phyloP scores from a whole-genome alignment of 2,329 filamentous ascomycete species.

The Claviceps digitariae region DNA sequence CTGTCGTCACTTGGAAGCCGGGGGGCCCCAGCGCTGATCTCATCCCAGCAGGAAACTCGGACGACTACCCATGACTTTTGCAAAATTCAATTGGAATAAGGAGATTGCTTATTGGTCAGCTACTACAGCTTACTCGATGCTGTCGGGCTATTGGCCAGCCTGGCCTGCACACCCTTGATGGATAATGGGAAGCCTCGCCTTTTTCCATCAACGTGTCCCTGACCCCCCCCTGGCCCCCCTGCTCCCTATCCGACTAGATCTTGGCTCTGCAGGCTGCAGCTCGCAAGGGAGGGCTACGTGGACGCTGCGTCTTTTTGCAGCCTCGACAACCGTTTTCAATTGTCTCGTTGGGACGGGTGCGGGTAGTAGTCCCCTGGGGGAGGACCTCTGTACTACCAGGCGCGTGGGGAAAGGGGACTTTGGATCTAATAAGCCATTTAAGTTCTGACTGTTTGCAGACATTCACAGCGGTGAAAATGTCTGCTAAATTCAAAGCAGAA shows the following conservation, averaged over 20 bases:
- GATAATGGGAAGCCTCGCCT: background rate
- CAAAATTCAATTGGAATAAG: background rate
- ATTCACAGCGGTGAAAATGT: too few relatives aligned
- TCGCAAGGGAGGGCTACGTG: background rate
- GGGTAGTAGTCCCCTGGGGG: too few relatives aligned
- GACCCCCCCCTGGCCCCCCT: too few relatives aligned
- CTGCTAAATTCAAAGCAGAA: too few relatives aligned
- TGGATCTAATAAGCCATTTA: too few relatives aligned
- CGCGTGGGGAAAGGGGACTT: background rate
- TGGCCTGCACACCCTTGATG: background rate
- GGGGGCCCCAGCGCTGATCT: background rate
- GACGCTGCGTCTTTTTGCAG: background rate
- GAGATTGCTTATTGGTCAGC: background rate
- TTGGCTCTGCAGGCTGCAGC: background rate
- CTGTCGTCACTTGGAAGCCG: conserved; percentile 5
- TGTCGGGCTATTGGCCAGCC: background rate
- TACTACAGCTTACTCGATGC: background rate
- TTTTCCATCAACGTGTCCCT: background rate
- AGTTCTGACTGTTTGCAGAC: too few relatives aligned
- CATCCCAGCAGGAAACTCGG: background rate
- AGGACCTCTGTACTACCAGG: background rate
- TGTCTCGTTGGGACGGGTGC: background rate
- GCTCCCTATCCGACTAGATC: background rate
- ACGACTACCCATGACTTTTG: background rate
- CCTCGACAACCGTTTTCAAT: background rate